Evolutionary conservation across 1,284 basidiomycete species (phyloP).

Genomic region (Puccinia triticina): DNA sequence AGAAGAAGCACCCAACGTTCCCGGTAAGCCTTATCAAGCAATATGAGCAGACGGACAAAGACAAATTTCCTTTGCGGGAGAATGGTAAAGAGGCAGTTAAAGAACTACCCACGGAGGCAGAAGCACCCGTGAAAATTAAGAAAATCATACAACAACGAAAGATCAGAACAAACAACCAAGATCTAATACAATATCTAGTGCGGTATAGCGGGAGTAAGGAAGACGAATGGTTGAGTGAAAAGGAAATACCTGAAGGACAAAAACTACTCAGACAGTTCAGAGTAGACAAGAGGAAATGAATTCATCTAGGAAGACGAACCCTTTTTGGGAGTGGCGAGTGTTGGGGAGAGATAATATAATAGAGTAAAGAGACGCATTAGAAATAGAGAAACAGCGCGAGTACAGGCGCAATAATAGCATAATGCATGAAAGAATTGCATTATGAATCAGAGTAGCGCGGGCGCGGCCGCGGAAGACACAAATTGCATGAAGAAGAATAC

Average conservation of each 20-base stretch:
- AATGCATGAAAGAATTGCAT: no score
- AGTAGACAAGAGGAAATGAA: not conserved
- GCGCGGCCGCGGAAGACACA: no score
- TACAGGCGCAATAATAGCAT: no score
- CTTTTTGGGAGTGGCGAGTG: not conserved
- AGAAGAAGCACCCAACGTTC: slow-evolving; percentile 12
- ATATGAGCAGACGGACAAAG: not conserved
- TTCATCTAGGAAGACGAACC: not conserved
- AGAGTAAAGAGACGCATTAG: no score
- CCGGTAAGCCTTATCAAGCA: not conserved
- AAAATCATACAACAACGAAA: not conserved
- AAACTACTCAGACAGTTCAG: not conserved
- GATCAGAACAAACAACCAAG: not conserved
- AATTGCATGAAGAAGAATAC: no score
- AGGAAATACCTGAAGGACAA: not conserved
- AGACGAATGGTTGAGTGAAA: not conserved
- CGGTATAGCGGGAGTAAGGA: not conserved
- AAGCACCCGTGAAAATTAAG: not conserved
- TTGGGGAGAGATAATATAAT: no score
- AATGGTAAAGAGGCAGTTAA: not conserved
- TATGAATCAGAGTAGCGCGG: no score
- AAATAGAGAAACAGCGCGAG: no score
- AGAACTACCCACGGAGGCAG: not conserved
- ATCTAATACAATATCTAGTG: not conserved
- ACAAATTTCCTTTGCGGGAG: not conserved